These are phyloP conservation scores for Bimuria novae-zelandiae DNA, from an alignment of 2,329 filamentous ascomycete species.

Conservation along the genomic window DNA sequence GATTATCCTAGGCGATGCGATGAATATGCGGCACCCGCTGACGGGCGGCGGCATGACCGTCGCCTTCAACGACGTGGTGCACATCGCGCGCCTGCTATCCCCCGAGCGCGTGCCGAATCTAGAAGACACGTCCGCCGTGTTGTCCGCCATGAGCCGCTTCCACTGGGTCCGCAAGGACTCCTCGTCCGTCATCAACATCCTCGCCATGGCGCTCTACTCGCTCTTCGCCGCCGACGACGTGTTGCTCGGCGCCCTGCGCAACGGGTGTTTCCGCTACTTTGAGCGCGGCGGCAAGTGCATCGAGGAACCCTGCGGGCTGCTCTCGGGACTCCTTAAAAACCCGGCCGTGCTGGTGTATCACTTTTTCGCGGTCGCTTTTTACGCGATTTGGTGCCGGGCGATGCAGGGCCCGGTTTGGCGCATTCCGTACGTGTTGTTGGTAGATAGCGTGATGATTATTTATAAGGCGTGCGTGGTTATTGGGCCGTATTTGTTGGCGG, in stretches of 20 bases:
- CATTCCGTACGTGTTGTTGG: slow-evolving; percentile 58
- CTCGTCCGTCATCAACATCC: slow-evolving; percentile 90
- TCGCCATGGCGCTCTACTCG: slow-evolving; percentile 91
- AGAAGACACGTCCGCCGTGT: slow-evolving; percentile 67
- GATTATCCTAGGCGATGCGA: slow-evolving; percentile 86
- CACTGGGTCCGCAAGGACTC: slow-evolving; percentile 86
- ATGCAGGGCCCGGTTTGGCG: slow-evolving; percentile 50
- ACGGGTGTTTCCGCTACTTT: slow-evolving; percentile 94
- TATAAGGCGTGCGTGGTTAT: slow-evolving; percentile 83
- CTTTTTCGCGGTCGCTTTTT: slow-evolving; percentile 91
- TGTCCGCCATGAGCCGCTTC: slow-evolving; percentile 72
- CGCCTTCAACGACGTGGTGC: slow-evolving; percentile 86
- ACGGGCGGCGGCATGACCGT: slow-evolving; percentile 99
- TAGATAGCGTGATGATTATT: slow-evolving; percentile 71
- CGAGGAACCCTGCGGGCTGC: slow-evolving; percentile 77
- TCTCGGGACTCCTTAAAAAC: slow-evolving; percentile 78
- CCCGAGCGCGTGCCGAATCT: slow-evolving; percentile 72
- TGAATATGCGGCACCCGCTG: slow-evolving; percentile 99
- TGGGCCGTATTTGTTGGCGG: slow-evolving; percentile 76
- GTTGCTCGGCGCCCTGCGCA: slow-evolving; percentile 74
- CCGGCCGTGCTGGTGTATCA: slow-evolving; percentile 83
- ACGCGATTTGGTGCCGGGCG: slow-evolving; percentile 76
- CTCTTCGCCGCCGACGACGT: slow-evolving; percentile 80
- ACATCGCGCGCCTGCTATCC: slow-evolving; percentile 74
- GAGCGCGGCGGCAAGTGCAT: slow-evolving; percentile 71